phyloP scores from a whole-genome alignment of 257 asterid genomes.

The Avicennia marina region DNA sequence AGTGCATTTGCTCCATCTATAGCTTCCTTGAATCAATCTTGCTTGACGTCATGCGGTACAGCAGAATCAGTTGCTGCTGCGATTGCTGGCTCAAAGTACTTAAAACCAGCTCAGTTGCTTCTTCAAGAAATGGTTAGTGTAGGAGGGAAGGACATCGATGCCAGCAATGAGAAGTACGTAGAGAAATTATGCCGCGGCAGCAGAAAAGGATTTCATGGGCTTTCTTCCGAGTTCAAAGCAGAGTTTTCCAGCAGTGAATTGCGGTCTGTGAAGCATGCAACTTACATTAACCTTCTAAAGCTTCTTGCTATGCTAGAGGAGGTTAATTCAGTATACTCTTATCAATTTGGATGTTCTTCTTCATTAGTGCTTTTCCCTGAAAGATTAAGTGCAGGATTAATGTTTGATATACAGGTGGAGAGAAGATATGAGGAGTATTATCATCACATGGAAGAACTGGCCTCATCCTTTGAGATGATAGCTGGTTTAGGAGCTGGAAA shows the following conservation, averaged over 20 bases:
- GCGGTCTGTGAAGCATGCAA: conserved; percentile 40
- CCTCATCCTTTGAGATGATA: conserved; percentile 60
- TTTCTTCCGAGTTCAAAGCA: conserved; percentile 43
- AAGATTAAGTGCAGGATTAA: too few species aligned
- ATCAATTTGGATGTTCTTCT: not conserved
- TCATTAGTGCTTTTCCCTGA: not conserved
- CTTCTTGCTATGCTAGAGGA: conserved; percentile 67
- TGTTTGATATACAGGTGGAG: conserved; percentile 48
- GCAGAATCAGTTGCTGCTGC: conserved; percentile 33
- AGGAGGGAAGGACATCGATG: conserved; percentile 38
- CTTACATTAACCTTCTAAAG: conserved; percentile 44
- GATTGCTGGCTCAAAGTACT: conserved; percentile 51
- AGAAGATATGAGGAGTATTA: conserved; percentile 69
- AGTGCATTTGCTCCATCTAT: conserved; percentile 19
- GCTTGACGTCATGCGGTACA: conserved; percentile 34
- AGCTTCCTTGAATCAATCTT: conserved; percentile 26
- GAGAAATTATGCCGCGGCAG: conserved; percentile 40
- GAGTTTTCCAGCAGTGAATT: conserved; percentile 48
- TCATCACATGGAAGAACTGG: conserved; percentile 54
- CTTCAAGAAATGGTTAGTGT: conserved; percentile 71
- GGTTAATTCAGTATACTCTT: conserved; percentile 26
- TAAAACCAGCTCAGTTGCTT: conserved; percentile 63
- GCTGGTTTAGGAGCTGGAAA: conserved; percentile 75
- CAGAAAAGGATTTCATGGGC: conserved; percentile 37
- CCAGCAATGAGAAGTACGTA: conserved; percentile 33